Evolutionary conservation across 2,329 filamentous ascomycete genomes (phyloP).

Genomic region (Pestalotiopsis sp.): DNA sequence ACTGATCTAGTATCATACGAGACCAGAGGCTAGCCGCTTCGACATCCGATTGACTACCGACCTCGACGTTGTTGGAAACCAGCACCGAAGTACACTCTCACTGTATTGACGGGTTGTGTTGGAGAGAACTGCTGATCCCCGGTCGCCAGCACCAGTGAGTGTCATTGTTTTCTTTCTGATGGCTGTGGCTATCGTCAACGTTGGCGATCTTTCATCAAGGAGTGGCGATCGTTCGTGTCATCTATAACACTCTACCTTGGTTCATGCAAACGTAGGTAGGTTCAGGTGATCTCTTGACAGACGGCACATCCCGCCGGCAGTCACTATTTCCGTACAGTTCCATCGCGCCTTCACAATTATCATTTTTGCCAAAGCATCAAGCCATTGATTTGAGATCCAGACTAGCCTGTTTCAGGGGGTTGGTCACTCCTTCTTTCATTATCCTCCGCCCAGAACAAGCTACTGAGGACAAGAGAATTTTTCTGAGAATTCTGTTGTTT

Average conservation of each 20-base stretch:
- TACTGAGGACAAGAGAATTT: no score
- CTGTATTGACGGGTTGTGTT: neutral
- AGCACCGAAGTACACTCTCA: neutral
- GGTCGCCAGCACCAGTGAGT: neutral
- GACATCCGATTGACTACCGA: neutral
- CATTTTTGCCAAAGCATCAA: neutral
- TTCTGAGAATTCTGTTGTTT: no score
- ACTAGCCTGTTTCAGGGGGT: neutral
- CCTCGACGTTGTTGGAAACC: neutral
- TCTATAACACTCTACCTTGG: neutral
- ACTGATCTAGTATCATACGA: neutral
- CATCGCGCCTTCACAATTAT: neutral
- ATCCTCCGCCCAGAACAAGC: neutral
- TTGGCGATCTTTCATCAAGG: neutral
- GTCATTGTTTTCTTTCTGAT: neutral
- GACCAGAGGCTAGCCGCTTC: neutral
- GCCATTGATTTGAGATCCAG: neutral
- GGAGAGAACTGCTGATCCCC: neutral
- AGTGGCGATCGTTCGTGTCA: neutral
- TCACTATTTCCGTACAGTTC: neutral
- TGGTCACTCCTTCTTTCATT: neutral
- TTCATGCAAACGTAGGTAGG: neutral
- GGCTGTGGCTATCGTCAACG: neutral
- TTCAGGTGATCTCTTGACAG: neutral
- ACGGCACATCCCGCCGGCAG: neutral